Evolutionary conservation across 2,329 filamentous ascomycete genomes (phyloP), one percentile per base, ranked within the genome.

Genomic region (Talaromyces islandicus): DNA sequence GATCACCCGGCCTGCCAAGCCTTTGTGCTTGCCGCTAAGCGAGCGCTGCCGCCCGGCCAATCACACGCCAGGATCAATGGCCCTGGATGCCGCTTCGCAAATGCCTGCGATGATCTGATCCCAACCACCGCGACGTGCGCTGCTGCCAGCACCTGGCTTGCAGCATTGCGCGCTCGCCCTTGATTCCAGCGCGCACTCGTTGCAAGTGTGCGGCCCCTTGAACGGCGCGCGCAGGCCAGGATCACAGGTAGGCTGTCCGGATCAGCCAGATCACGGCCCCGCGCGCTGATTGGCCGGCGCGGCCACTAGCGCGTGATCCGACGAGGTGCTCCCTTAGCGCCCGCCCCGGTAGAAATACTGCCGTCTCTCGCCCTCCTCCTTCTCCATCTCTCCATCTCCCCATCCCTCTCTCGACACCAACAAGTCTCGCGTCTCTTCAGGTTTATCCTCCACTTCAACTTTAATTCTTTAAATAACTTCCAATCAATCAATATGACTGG

Each of bases 401-500:
- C 21, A 55, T 24, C 54, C 48, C 41, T 56, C 65, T 63, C 60
- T 65, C 61, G 62, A 58, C 62, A 59, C 61, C 29, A 54, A 62
- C 56, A 63, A 63, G 58, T 62, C 63, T 69, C 63, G 65, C 3
- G 25, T 27, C 25, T 65, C 66, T 64, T 65, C 64, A 66, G 60
- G 60, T 64, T 64, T 56, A 27, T 57, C 58, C 59, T 59, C 57
- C 51, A 54, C 60, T 66, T 63, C 63, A 67, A 67, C 63, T 64
- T 63, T 65, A 69, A 68, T 61, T 58, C 43, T 46, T 65, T 64
- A 68, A 72, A 64, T 62, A 63, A 46, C 48, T 29, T 6, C 19
- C 67, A 66, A 68, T 72, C 69, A 65, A 71, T 80, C 78, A 83
- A 74, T 68, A 84, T 84, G 81, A 81, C 81, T 83, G 81, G 81